Evolutionary conservation across 495 filamentous ascomycete species (phyloP).

Genomic region (Apiosordaria backusii): DNA sequence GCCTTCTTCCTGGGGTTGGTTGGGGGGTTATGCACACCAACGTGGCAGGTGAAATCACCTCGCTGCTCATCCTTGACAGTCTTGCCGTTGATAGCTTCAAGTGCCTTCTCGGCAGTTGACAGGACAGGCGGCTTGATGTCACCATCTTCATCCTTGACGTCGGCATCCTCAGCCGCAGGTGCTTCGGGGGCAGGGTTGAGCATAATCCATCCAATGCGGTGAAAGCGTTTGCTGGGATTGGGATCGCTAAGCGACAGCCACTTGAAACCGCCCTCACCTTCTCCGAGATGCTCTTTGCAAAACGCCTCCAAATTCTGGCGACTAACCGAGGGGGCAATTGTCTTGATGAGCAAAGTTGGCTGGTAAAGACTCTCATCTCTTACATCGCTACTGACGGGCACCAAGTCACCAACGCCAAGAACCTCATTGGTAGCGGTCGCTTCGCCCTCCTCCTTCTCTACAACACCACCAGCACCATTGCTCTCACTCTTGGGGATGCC

Average conservation of each 20-base stretch:
- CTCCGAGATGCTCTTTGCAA: constrained; percentile 85
- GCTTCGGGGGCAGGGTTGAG: constrained; percentile 72
- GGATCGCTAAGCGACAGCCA: constrained; percentile 93
- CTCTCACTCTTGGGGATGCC: constrained; percentile 92
- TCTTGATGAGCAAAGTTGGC: constrained; percentile 95
- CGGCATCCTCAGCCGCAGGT: constrained; percentile 58
- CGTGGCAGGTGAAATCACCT: constrained; percentile 95
- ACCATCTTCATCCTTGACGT: constrained; percentile 55
- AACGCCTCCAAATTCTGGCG: constrained; percentile 89
- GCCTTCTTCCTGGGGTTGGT: constrained; percentile 89
- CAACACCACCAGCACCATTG: constrained; percentile 77
- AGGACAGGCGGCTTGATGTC: constrained; percentile 36
- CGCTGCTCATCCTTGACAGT: constrained; percentile 88
- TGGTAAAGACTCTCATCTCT: constrained; percentile 78
- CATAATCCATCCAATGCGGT: constrained; percentile 98
- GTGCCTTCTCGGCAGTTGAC: constrained; percentile 73
- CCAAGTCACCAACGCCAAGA: constrained; percentile 82
- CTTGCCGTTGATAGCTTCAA: constrained; percentile 92
- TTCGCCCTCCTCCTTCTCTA: constrained; percentile 94
- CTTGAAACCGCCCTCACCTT: constrained; percentile 81
- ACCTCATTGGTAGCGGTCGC: constrained; percentile 87
- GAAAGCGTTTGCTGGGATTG: constrained; percentile 93
- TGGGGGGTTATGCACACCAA: constrained; percentile 89
- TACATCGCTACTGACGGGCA: constrained; percentile 75
- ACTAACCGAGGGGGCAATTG: constrained; percentile 92